Base-by-base conservation (phyloP, 495 filamentous ascomycete species). In the Aspergillus bridgeri region DNA sequence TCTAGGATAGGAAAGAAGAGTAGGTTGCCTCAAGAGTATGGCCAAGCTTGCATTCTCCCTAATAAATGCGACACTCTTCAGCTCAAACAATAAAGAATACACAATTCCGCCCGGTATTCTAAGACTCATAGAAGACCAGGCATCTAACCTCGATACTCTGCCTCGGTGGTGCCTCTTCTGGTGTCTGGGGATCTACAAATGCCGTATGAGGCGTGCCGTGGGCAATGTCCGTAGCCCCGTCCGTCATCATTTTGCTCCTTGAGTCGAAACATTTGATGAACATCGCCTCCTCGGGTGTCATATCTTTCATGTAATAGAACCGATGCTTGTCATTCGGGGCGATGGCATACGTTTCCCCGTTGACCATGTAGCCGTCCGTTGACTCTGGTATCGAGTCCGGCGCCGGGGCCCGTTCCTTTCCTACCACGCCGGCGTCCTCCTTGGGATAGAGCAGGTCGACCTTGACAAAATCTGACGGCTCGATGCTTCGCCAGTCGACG, bases 91-190 rank as follows among this genome's bases (percentile, higher is more conserved):
- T n/a, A n/a, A n/a, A n/a, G n/a, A n/a, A n/a, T n/a, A n/a, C n/a
- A n/a, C n/a, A n/a, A n/a, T n/a, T n/a, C n/a, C n/a, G n/a, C n/a
- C n/a, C n/a, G n/a, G n/a, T n/a, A n/a, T n/a, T n/a, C n/a, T n/a
- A n/a, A n/a, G n/a, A 46, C 20, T 46, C 43, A 46, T 46, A 46
- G 43, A 46, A 46, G 13, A 46, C 43, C 20, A 46, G n/a, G 13
- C 43, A 46, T 66, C 90, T 79, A 20, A 96, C 88, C 70, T 95
- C 90, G 70, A 96, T 93, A 69, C 90, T 95, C 80, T 94, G 88
- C 67, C 87, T 78, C 20, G 72, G 72, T 65, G 78, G 78, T 17
- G 79, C 85, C 22, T 80, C 87, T 27, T 77, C 70, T 25, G 80
- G 78, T n/a, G 85, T 89, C 63, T 83, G 77, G 22, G 85, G 84